Evolutionary conservation across 2,329 filamentous ascomycete species (phyloP).

Genomic region (Apiospora phragmitis): DNA sequence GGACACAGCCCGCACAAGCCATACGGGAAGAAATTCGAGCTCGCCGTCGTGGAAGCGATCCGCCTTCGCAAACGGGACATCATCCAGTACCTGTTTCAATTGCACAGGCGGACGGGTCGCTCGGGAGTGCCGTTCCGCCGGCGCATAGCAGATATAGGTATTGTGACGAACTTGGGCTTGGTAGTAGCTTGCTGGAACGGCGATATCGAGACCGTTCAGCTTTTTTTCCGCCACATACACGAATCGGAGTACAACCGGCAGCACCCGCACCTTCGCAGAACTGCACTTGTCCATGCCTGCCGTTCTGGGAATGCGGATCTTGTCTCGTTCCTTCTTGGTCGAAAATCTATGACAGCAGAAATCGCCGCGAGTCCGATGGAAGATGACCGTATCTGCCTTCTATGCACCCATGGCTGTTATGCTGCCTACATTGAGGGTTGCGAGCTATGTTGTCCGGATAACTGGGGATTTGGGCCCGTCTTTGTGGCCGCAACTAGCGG

Average conservation of each 20-base stretch:
- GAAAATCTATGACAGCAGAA: not conserved
- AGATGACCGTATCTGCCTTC: not conserved
- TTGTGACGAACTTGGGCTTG: not conserved
- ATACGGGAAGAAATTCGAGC: not conserved
- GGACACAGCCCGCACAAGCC: not conserved
- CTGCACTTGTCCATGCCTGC: not conserved
- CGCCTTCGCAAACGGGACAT: not conserved
- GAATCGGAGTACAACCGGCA: not conserved
- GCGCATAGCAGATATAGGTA: not conserved
- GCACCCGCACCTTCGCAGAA: not conserved
- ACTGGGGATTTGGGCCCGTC: not conserved
- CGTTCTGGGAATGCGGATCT: not conserved
- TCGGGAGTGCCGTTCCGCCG: not conserved
- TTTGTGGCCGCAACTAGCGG: not conserved
- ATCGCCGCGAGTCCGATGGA: not conserved
- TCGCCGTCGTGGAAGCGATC: not conserved
- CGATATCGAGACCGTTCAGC: not conserved
- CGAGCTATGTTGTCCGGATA: not conserved
- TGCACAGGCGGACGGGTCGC: not conserved
- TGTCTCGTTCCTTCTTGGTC: not conserved
- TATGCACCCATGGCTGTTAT: not conserved
- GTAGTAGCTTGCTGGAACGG: not conserved
- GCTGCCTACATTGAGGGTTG: not conserved
- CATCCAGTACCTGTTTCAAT: not conserved
- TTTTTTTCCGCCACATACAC: not conserved